Base-by-base conservation (phyloP, 768 basidiomycete species). In the Macrolepiota fuliginosa region DNA sequence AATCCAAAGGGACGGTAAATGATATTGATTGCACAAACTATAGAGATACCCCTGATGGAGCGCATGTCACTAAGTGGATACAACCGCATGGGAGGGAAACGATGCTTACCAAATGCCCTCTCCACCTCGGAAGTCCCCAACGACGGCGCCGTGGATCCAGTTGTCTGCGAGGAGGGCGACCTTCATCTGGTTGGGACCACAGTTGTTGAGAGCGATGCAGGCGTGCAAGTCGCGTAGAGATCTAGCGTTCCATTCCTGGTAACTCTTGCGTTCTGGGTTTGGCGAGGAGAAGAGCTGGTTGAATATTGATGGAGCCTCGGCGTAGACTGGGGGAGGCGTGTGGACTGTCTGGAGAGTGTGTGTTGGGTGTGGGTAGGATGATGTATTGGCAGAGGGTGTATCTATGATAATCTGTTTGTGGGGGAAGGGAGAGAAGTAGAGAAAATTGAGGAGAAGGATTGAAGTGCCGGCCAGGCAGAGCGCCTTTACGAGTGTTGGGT, bases 111-210 rank as follows among this genome's bases (percentile, higher is more conserved):
- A 75, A 6, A 75, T 70, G 37, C 65, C 69, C 54, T 75, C 74
- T 57, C 58, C 67, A 64, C 6, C 67, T 66, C 13, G 63, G 49
- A 45, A 55, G 35, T 56, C 62, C 10, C 64, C 52, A 15, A 70
- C 56, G 13, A 72, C 61, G 7, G 61, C 63, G 5, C 68, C 62
- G 40, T 69, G 63, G 42, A 74, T 75, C 61, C 71, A 68, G 15
- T 65, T 62, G 12, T 68, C 66, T 17, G 68, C 66, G 32, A 77
- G 57, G 12, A 77, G 63, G 2, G 72, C 73, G 62, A 77, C 69
- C 60, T 73, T 77, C 1, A 55, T 63, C 56, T 75, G 74, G 54
- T 77, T 76, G n/a, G 68, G 66, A 1, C 67, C 68, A 62, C 76
- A 74, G 47, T 67, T 68, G 1, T 62, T 40, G n/a, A 64, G 59